Conservation (phyloP, 2,329 filamentous ascomycete genomes). For the Fusarium anguioides region DNA sequence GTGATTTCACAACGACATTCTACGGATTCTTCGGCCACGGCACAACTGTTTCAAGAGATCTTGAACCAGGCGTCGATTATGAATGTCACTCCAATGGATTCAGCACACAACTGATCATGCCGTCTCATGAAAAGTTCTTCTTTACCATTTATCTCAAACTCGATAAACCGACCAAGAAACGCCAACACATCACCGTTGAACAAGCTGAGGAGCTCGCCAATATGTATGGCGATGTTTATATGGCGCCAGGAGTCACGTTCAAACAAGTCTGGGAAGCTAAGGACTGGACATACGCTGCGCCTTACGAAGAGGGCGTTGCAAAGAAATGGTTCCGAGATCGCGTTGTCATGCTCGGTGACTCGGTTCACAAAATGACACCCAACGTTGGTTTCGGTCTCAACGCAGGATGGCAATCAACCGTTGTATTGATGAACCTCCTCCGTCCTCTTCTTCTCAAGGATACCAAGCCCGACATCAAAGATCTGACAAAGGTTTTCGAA, state of each 20-base stretch:
- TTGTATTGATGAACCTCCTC: slow-evolving; percentile 20
- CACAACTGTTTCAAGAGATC: background rate
- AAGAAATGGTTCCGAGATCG: slow-evolving; percentile 32
- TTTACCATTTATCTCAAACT: slow-evolving; percentile 28
- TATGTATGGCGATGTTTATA: background rate
- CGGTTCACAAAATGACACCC: slow-evolving; percentile 36
- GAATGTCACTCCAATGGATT: slow-evolving; percentile 14
- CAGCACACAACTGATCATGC: slow-evolving; percentile 22
- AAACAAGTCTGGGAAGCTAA: slow-evolving; percentile 18
- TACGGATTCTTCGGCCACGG: slow-evolving; percentile 31
- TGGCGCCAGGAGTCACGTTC: slow-evolving; percentile 8
- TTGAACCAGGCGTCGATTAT: slow-evolving; percentile 13
- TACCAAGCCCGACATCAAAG: background rate
- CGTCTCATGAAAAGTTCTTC: slow-evolving; percentile 19
- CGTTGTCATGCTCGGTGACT: slow-evolving; percentile 31
- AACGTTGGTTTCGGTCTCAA: slow-evolving; percentile 36
- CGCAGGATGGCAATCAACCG: slow-evolving; percentile 33
- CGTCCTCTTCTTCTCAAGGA: background rate
- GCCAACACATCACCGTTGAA: background rate
- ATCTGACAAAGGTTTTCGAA: background rate
- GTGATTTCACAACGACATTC: slow-evolving; percentile 17
- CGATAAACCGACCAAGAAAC: background rate
- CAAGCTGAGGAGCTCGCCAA: slow-evolving; percentile 10
- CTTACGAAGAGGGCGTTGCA: slow-evolving; percentile 29
- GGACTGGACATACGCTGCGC: slow-evolving; percentile 14